Evolutionary conservation across 371 early-diverging fungal genomes (phyloP).

Genomic region (Saksenaea vasiformis): DNA sequence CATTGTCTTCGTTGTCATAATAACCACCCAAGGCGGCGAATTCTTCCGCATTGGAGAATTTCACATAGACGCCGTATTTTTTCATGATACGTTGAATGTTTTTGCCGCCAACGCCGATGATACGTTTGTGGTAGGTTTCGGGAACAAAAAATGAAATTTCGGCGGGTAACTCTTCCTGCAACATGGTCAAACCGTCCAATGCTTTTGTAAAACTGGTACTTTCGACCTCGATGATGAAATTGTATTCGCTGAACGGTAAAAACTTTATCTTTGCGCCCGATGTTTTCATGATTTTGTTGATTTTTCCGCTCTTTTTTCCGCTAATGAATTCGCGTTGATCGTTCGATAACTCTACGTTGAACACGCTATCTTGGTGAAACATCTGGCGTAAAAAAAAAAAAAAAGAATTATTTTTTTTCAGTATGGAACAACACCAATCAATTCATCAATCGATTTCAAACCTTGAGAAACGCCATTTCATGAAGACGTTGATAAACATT

Average conservation of each 20-base stretch:
- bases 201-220: conserved; percentile 58
- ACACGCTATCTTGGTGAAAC: conserved; percentile 40
- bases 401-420: too few relatives aligned
- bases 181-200: conserved; percentile 68
- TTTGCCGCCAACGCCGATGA: conserved; percentile 94
- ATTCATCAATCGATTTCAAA: neutral
- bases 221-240: conserved; percentile 76
- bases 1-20: conserved; percentile 81
- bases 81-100: conserved; percentile 97
- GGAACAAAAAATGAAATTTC: conserved; percentile 89
- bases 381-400: conserved; percentile 2
- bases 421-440: neutral
- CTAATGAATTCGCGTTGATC: conserved; percentile 90
- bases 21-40: conserved; percentile 78
- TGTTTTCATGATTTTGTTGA: conserved; percentile 87
- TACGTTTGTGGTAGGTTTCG: conserved; percentile 89
- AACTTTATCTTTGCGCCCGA: conserved; percentile 68
- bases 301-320: conserved; percentile 95
- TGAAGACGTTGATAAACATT: conserved; percentile 56
- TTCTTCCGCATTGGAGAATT: conserved; percentile 86
- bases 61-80: conserved; percentile 92
- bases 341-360: conserved; percentile 69
- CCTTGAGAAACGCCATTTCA: conserved; percentile 50
- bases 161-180: conserved; percentile 86
- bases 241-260: conserved; percentile 67